phyloP scores from a whole-genome alignment of 2,329 filamentous ascomycete genomes.

The Orbilia brochopaga region DNA sequence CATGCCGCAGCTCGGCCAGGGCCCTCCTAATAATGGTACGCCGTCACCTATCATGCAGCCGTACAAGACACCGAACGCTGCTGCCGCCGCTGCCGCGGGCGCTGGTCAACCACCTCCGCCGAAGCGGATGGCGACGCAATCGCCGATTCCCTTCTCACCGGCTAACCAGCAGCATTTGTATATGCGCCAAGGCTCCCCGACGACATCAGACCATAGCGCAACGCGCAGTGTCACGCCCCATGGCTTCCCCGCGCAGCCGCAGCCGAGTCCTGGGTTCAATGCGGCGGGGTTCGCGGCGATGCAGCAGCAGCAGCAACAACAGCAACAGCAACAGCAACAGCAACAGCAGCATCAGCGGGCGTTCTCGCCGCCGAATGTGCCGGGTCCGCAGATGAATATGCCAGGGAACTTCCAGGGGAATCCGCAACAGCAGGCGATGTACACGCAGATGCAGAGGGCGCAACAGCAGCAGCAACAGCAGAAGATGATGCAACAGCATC shows the following conservation, averaged over 20 bases:
- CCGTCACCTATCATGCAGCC: constrained; percentile 93
- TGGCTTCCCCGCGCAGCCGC: constrained; percentile 61
- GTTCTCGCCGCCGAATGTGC: constrained; percentile 65
- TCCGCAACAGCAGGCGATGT: constrained; percentile 59
- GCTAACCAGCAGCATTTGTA: constrained; percentile 70
- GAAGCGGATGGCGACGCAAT: constrained; percentile 86
- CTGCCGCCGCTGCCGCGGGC: constrained; percentile 63
- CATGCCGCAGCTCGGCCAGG: constrained; percentile 76
- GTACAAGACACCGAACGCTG: constrained; percentile 64
- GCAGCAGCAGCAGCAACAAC: too few species aligned
- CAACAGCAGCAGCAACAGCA: constrained; percentile 60
- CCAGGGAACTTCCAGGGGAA: constrained; percentile 58
- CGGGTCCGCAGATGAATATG: constrained; percentile 48
- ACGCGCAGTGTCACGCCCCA: constrained; percentile 73
- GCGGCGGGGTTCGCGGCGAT: constrained; percentile 35
- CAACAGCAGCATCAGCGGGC: constrained; percentile 58
- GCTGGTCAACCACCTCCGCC: constrained; percentile 60
- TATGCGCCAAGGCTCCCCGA: constrained; percentile 72
- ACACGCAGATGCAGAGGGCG: constrained; percentile 58
- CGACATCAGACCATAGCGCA: constrained; percentile 73
- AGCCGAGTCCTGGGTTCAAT: constrained; percentile 34
- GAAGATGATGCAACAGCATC: constrained; percentile 59
- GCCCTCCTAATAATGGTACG: constrained; percentile 80
- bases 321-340: too few species aligned
- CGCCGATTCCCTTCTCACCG: constrained; percentile 87